Evolutionary conservation across 768 basidiomycete genomes (phyloP).

Genomic region (Lepiota subincarnata): DNA sequence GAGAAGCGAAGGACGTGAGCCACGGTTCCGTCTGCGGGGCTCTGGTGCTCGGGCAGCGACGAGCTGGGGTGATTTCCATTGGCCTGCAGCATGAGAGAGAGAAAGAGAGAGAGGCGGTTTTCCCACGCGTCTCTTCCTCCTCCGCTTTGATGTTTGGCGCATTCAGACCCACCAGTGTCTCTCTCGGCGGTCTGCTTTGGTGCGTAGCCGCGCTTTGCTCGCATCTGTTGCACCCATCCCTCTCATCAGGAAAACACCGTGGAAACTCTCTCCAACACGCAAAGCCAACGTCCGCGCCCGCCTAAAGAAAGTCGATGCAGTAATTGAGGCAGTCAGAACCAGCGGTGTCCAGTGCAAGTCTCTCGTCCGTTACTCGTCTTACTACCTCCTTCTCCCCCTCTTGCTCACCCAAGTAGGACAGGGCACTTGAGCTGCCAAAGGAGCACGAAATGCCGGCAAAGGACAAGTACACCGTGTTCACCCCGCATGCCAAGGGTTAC

Average conservation of each 20-base stretch:
- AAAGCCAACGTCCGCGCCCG: slow-evolving; percentile 89
- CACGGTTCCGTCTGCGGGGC: slow-evolving; percentile 35
- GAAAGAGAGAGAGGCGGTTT: neutral
- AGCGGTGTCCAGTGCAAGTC: slow-evolving; percentile 78
- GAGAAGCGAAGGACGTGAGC: slow-evolving; percentile 51
- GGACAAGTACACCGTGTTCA: slow-evolving; percentile 96
- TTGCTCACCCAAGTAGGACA: slow-evolving; percentile 38
- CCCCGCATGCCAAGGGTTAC: slow-evolving; percentile 64
- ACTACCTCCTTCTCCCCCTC: neutral
- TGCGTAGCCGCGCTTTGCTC: slow-evolving; percentile 27
- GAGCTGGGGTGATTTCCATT: slow-evolving; percentile 28
- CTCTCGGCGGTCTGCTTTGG: slow-evolving; percentile 82
- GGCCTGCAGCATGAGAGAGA: slow-evolving; percentile 22
- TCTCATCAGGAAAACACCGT: slow-evolving; percentile 83
- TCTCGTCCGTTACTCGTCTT: slow-evolving; percentile 50
- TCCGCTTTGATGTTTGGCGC: slow-evolving; percentile 71
- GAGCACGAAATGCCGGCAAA: slow-evolving; percentile 88
- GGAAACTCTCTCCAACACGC: slow-evolving; percentile 86
- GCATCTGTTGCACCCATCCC: neutral
- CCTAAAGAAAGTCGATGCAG: slow-evolving; percentile 88
- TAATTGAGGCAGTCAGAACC: slow-evolving; percentile 81
- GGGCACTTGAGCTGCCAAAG: slow-evolving; percentile 81
- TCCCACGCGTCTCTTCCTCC: slow-evolving; percentile 9
- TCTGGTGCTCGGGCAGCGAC: neutral
- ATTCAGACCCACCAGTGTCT: slow-evolving; percentile 68